Percentiles rank a stretch among this genome's conserved stretches.
Conservation (phyloP, 768 basidiomycete species). For the Tulasnella sp. region DNA sequence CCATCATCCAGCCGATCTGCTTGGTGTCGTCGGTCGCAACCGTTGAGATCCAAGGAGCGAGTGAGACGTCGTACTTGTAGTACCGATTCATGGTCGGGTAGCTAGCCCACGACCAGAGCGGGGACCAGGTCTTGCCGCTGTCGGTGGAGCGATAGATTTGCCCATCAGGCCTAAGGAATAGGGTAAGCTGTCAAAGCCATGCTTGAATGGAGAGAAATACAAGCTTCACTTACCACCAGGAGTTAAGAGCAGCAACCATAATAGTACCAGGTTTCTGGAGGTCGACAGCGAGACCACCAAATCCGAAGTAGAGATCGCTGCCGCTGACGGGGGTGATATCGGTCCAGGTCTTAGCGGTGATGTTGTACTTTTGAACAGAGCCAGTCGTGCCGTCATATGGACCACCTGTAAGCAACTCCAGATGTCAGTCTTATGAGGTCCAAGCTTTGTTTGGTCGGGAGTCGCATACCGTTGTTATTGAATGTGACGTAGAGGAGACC, state of each 20-base stretch:
- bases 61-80: conserved; percentile 42
- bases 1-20: conserved; percentile 60
- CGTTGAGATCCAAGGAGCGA: conserved; percentile 18
- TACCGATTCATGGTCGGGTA: conserved; percentile 36
- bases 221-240: conserved; percentile 29
- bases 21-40: conserved; percentile 15
- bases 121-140: conserved; percentile 46
- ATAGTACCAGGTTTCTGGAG: conserved; percentile 48
- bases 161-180: conserved; percentile 40
- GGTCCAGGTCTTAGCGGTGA: conserved; percentile 43
- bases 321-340: conserved; percentile 53
- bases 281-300: conserved; percentile 39
- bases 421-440: neutral
- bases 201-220: neutral
- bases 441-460: neutral
- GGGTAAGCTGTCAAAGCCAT: neutral
- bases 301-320: conserved; percentile 48
- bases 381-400: conserved; percentile 51
- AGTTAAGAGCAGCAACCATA: conserved; percentile 57
- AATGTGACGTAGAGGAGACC: conserved; percentile 49
- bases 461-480: conserved; percentile 41
- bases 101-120: conserved; percentile 43
- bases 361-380: conserved; percentile 31
- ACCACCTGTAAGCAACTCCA: neutral
- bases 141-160: conserved; percentile 52